Percentiles rank a stretch among this genome's conserved stretches.
Conservation (phyloP, 352 stramenopile species). For the Phytophthora aleatoria region DNA sequence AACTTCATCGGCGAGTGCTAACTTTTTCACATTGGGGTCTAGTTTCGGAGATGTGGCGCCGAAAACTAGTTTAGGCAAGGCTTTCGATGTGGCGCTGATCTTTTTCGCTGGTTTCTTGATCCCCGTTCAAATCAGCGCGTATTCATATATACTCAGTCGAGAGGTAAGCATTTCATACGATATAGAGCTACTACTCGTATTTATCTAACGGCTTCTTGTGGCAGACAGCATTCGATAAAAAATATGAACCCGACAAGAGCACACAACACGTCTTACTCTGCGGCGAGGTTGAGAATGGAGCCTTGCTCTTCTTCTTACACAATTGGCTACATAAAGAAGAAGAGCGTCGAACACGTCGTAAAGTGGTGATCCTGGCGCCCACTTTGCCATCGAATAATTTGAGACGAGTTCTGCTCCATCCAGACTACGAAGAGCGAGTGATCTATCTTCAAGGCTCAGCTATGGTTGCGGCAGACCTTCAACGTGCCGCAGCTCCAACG, state of each 20-base stretch:
- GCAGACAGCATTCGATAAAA: conserved; percentile 83
- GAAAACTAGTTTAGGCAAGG: conserved; percentile 61
- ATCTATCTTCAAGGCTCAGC: conserved; percentile 79
- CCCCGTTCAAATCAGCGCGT: conserved; percentile 66
- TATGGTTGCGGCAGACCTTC: conserved; percentile 74
- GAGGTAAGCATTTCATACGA: conserved; percentile 41
- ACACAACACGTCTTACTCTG: conserved; percentile 81
- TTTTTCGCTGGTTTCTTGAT: conserved; percentile 74
- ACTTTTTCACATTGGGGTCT: background rate
- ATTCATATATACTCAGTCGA: conserved; percentile 74
- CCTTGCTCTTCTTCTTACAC: conserved; percentile 80
- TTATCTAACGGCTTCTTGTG: conserved; percentile 10
- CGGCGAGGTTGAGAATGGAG: conserved; percentile 73
- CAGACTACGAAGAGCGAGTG: conserved; percentile 77
- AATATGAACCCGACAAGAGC: conserved; percentile 63
- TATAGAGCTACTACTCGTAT: background rate
- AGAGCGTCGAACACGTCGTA: conserved; percentile 54
- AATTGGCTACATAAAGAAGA: conserved; percentile 77
- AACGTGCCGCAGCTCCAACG: conserved; percentile 51
- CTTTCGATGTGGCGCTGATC: conserved; percentile 74
- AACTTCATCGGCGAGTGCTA: background rate
- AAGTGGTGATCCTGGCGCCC: conserved; percentile 76
- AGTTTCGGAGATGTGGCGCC: conserved; percentile 81
- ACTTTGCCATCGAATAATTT: conserved; percentile 62
- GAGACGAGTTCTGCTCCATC: conserved; percentile 65